Evolutionary conservation across 2,329 filamentous ascomycete genomes (phyloP).

Genomic region (Emergomyces orientalis): DNA sequence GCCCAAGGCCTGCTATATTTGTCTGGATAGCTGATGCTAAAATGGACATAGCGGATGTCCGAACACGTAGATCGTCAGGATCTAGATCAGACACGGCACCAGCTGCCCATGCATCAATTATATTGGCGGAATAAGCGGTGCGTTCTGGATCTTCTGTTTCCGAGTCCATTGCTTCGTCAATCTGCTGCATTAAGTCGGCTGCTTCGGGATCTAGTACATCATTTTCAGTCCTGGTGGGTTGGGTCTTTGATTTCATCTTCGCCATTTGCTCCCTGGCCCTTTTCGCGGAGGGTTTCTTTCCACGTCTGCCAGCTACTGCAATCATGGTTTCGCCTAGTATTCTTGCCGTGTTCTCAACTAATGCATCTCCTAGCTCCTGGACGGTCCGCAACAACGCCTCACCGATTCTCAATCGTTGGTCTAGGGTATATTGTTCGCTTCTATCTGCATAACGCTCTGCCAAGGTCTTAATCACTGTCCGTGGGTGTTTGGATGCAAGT

Average conservation of each 20-base stretch:
- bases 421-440: slow-evolving; percentile 28
- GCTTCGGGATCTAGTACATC: slow-evolving; percentile 2
- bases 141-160: slow-evolving; percentile 30
- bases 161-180: slow-evolving; percentile 19
- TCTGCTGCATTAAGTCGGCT: slow-evolving; percentile 11
- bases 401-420: slow-evolving; percentile 35
- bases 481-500: slow-evolving; percentile 34
- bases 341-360: slow-evolving; percentile 31
- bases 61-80: slow-evolving; percentile 36
- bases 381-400: slow-evolving; percentile 35
- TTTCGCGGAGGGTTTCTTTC: slow-evolving; percentile 29
- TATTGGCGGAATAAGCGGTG: slow-evolving; percentile 27
- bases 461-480: slow-evolving; percentile 33
- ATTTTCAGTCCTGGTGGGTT: slow-evolving; percentile 17
- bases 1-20: slow-evolving; percentile 32
- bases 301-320: slow-evolving; percentile 32
- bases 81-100: slow-evolving; percentile 30
- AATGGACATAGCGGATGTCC: slow-evolving; percentile 37
- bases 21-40: slow-evolving; percentile 34
- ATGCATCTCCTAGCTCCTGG: slow-evolving; percentile 31
- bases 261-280: slow-evolving; percentile 22
- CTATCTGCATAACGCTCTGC: slow-evolving; percentile 34
- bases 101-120: slow-evolving; percentile 34
- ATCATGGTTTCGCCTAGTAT: slow-evolving; percentile 33
- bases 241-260: slow-evolving; percentile 23